A percentile compares a stretch with the other conserved stretches of the same genome.
phyloP scores from a whole-genome alignment of 331 rosid species.

The Quercus phellos region DNA sequence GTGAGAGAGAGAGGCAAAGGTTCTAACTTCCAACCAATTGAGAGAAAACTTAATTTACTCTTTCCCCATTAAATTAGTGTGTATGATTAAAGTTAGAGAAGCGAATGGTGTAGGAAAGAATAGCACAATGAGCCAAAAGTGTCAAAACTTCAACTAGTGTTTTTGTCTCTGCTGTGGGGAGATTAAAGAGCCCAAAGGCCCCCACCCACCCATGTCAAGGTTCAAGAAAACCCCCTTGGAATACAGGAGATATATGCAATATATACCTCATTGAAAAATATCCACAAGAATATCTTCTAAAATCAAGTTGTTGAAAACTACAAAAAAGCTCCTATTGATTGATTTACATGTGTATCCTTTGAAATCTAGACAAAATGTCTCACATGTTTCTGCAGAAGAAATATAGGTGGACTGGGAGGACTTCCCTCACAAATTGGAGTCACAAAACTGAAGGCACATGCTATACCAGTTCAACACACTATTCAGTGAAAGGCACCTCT shows the following conservation, averaged over 20 bases:
- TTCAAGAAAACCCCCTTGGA: background rate
- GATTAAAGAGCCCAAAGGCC: background rate
- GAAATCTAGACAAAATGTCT: background rate
- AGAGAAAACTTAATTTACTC: background rate
- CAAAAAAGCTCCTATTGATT: no score
- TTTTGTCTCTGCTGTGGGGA: conserved; percentile 16
- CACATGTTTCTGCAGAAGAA: conserved; percentile 19
- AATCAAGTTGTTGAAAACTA: background rate
- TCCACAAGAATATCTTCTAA: background rate
- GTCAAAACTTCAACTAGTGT: background rate
- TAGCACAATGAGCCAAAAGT: background rate
- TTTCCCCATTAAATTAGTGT: background rate
- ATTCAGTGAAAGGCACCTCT: conserved; percentile 31
- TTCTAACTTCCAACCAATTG: no score
- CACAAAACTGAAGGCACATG: conserved; percentile 20
- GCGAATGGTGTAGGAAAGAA: background rate
- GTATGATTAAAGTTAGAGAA: background rate
- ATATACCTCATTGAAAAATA: background rate
- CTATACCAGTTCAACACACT: conserved; percentile 28
- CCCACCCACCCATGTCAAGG: background rate
- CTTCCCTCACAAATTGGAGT: conserved; percentile 33
- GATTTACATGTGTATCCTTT: background rate
- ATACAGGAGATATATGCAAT: background rate
- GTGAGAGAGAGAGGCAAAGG: no score
- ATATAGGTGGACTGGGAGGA: conserved; percentile 12